Base-by-base conservation (phyloP, 129 eudicot genomes). In the Lonicera japonica region DNA sequence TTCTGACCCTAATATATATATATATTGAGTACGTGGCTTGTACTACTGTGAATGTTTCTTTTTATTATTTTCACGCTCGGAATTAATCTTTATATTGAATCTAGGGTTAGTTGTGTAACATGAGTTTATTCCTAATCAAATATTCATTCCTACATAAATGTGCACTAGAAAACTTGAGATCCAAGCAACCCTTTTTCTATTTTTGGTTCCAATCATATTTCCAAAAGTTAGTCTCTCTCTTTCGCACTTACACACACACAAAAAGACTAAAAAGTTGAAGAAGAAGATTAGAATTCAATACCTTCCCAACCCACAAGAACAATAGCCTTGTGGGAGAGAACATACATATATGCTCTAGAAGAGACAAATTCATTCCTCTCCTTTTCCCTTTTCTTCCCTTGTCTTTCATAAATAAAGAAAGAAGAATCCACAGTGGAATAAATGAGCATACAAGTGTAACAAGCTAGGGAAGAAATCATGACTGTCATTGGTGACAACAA, bases 251-350 rank as follows among this genome's bases (percentile, higher is more conserved):
- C 43, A 4, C 43, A 10, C 43, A 38, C 43, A 38, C 43, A 64
- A 70, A 53, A 29, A 29, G 36, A 29, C 36, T 29, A 29, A 29
- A 29, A 29, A 29, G 36, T 29, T 29, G 36, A 29, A 29, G 36
- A 29, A 29, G 36, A 29, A 29, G 36, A 29, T 29, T 29, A 45
- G 75, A 74, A 75, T 72, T 54, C 63, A 68, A 83, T 83, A 79
- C 83, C 79, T 83, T 75, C 73, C 83, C 80, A 68, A 66, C 72
- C 65, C 75, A 54, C 41, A 64, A 75, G 82, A 79, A 56, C 66
- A 69, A 58, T 46, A 36, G 61, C 62, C 61, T 56, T 60, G 63
- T 46, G 70, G 68, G 48, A 43, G 11, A 66, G 36, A 29, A 29
- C 36, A 29, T 29, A 29, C 6, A 29, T 6, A 52, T 61, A 65